Conservation (phyloP, 352 stramenopile genomes). For the Peronospora belbahrii region DNA sequence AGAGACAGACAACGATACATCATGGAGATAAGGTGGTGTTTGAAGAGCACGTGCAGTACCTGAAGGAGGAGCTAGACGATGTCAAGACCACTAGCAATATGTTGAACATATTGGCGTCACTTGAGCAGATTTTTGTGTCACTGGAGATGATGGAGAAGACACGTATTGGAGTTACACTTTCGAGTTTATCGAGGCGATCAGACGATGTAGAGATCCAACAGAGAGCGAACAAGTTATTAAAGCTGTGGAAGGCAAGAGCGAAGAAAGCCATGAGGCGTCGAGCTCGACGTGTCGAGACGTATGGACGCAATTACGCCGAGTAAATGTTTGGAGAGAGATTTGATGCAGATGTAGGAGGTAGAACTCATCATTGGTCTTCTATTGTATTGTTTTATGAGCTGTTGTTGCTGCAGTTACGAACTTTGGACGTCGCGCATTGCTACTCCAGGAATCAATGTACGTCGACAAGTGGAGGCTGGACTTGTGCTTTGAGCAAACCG, state of each 20-base stretch:
- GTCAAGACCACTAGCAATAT: slow-evolving; percentile 41
- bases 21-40: slow-evolving; percentile 68
- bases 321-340: too few species aligned
- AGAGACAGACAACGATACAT: slow-evolving; percentile 59
- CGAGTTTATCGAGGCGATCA: slow-evolving; percentile 24
- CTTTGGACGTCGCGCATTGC: slow-evolving; percentile 7
- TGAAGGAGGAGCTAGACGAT: slow-evolving; percentile 63
- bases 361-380: background rate
- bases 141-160: slow-evolving; percentile 82
- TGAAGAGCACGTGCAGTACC: slow-evolving; percentile 48
- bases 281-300: slow-evolving; percentile 49
- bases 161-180: slow-evolving; percentile 32
- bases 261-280: slow-evolving; percentile 59
- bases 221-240: slow-evolving; percentile 35
- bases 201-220: slow-evolving; percentile 31
- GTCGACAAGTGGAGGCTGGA: slow-evolving; percentile 14
- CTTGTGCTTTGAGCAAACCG: slow-evolving; percentile 11
- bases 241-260: slow-evolving; percentile 57
- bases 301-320: slow-evolving; percentile 60
- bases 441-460: too few species aligned
- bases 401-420: background rate
- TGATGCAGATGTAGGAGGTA: background rate
- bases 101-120: slow-evolving; percentile 34
- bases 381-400: background rate
- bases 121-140: slow-evolving; percentile 68